Percentiles rank a stretch among this genome's conserved stretches.
phyloP scores from a whole-genome alignment of 2,329 filamentous ascomycete species.

The Apiospora rasikravindrae region DNA sequence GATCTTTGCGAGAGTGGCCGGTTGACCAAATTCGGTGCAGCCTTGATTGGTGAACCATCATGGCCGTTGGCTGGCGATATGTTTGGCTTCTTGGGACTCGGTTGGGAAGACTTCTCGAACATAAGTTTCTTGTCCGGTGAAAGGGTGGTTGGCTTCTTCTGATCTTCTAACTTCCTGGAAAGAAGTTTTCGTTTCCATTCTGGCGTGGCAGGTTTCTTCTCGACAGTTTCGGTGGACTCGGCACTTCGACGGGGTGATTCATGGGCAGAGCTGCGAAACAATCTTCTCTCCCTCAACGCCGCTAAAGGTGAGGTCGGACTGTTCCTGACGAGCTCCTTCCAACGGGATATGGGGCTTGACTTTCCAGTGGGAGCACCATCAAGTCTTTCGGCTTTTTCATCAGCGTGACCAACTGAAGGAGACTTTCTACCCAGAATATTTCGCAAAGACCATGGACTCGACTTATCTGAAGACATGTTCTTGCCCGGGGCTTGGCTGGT shows the following conservation, averaged over 20 bases:
- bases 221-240: conserved; percentile 22
- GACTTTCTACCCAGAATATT: conserved; percentile 18
- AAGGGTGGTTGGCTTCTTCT: conserved; percentile 23
- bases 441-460: conserved; percentile 20
- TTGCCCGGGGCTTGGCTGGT: background rate
- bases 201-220: conserved; percentile 24
- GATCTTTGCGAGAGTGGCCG: conserved; percentile 29
- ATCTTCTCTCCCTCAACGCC: conserved; percentile 31
- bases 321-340: conserved; percentile 32
- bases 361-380: background rate
- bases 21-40: conserved; percentile 14
- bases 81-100: conserved; percentile 1
- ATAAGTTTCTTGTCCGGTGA: conserved; percentile 26
- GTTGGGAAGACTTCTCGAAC: conserved; percentile 26
- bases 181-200: conserved; percentile 29
- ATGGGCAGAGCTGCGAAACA: conserved; percentile 27
- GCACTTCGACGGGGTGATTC: conserved; percentile 24
- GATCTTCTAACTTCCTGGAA: conserved; percentile 24
- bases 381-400: background rate
- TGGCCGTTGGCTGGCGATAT: conserved; percentile 20
- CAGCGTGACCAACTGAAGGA: conserved; percentile 1
- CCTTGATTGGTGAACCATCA: conserved; percentile 22
- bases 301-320: conserved; percentile 33
- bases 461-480: conserved; percentile 6
- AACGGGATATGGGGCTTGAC: conserved; percentile 25